phyloP scores from a whole-genome alignment of 129 eudicot species.

The Rutidosis leptorrhynchoides region DNA sequence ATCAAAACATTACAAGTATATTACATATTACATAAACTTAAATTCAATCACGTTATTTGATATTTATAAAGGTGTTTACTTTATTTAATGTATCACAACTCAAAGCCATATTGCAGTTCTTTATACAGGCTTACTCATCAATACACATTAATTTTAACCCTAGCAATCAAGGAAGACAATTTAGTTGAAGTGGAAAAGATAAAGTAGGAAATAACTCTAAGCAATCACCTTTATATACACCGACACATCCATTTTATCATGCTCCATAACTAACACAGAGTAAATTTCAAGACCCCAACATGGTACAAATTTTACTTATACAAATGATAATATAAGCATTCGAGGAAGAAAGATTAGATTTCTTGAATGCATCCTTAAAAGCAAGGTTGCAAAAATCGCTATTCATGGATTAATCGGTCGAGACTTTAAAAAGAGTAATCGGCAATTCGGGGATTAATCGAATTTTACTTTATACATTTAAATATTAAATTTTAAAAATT shows the following conservation, averaged over 20 bases:
- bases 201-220: not conserved
- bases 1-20: not conserved
- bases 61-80: not conserved
- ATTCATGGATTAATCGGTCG: too few species aligned
- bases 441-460: too few species aligned
- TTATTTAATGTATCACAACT: not conserved
- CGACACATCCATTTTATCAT: not conserved
- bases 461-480: too few species aligned
- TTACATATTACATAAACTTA: too few species aligned
- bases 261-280: not conserved
- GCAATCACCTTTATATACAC: not conserved
- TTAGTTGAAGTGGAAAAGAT: not conserved
- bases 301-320: not conserved
- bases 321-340: not conserved
- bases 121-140: not conserved
- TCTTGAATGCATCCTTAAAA: not conserved
- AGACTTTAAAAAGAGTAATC: too few species aligned
- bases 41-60: not conserved
- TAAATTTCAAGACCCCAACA: not conserved
- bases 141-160: not conserved
- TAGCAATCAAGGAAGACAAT: not conserved
- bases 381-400: too few species aligned
- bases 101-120: not conserved
- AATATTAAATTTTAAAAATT: too few species aligned
- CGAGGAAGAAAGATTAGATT: not conserved